Evolutionary conservation across 805 yeast species (phyloP), one percentile per base, ranked within the genome.

Genomic region (Isabelozyma gotoi): DNA sequence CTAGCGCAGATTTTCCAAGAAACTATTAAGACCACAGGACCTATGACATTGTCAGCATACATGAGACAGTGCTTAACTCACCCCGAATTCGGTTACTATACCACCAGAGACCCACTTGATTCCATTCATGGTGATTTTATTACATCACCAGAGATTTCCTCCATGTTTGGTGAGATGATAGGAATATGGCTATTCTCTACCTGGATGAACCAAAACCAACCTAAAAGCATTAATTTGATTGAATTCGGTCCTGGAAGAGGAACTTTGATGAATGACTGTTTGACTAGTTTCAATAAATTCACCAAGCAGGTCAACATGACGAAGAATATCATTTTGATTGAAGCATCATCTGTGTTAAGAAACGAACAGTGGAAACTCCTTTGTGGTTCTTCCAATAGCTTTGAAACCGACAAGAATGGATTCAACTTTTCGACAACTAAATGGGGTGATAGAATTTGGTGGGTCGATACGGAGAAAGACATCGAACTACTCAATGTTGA

Each of bases 231-330:
- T 19, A 66, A 83, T 40, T 56, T 88, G 8, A 69, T 86, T 7
- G 96, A 88, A 60, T 81, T 87, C 60, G 96, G 96, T 0, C 96
- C 96, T 0, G 96, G 96, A 4, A 73, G 76, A 51, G 96, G 96
- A 1, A 85, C 96, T 0, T 65, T 88, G 50, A 81, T 86, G 82
- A 67, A 68, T 53, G 96, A 88, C 56, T 65, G 78, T 37, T 57
- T 88, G 48, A 60, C 61, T 10, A 65, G 76, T 1, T 74, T 82
- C 55, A 68, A 73, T 40, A 69, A 65, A 41, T 63, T 81, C 35
- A 59, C 50, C 15, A 52, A 47, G 12, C 55, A 54, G 35, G 36
- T 53, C 5, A 46, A 61, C 14, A 33, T 57, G 5, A 56, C 61
- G 7, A 72, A 76, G 21, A 74, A 71, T 41, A 49, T 88, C 3